These are phyloP conservation scores for Trichoderma breve DNA, from an alignment of 2,329 filamentous ascomycete genomes.

Conservation along the genomic window DNA sequence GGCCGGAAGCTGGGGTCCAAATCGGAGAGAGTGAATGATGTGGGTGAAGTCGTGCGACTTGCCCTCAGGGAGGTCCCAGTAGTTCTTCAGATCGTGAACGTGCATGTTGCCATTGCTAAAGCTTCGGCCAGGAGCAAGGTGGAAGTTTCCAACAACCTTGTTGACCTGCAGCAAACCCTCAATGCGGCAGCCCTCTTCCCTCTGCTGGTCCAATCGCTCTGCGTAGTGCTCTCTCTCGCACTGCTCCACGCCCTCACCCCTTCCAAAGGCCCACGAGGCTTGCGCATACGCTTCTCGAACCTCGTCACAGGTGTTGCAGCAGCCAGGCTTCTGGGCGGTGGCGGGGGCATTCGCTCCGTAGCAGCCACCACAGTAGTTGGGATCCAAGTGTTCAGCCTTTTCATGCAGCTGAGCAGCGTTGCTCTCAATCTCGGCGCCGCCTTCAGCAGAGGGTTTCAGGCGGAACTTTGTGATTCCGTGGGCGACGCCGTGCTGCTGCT, in stretches of 20 bases:
- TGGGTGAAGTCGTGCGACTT: slow-evolving; percentile 85
- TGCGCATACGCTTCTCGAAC: slow-evolving; percentile 91
- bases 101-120: slow-evolving; percentile 98
- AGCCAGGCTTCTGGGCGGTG: slow-evolving; percentile 74
- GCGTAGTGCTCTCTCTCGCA: slow-evolving; percentile 92
- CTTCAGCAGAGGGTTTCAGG: slow-evolving; percentile 68
- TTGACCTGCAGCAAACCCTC: slow-evolving; percentile 92
- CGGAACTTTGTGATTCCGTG: slow-evolving; percentile 92
- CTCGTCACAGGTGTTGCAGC: slow-evolving; percentile 96
- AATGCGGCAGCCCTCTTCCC: slow-evolving; percentile 89
- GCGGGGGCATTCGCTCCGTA: slow-evolving; percentile 77
- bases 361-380: slow-evolving; percentile 88
- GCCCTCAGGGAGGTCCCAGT: slow-evolving; percentile 70
- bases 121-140: slow-evolving; percentile 91
- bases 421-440: slow-evolving; percentile 71
- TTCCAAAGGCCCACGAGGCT: slow-evolving; percentile 89
- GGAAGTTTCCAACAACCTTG: slow-evolving; percentile 98
- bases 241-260: slow-evolving; percentile 90
- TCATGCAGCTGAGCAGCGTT: slow-evolving; percentile 66
- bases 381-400: slow-evolving; percentile 74
- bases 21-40: slow-evolving; percentile 81
- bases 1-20: slow-evolving; percentile 86
- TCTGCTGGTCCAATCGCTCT: slow-evolving; percentile 82
- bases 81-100: slow-evolving; percentile 95
- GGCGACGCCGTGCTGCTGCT: slow-evolving; percentile 90